A percentile compares a stretch with the other conserved stretches of the same genome.
Evolutionary conservation across 148 eudicot species (phyloP).

Genomic region (Diospyros kaki): DNA sequence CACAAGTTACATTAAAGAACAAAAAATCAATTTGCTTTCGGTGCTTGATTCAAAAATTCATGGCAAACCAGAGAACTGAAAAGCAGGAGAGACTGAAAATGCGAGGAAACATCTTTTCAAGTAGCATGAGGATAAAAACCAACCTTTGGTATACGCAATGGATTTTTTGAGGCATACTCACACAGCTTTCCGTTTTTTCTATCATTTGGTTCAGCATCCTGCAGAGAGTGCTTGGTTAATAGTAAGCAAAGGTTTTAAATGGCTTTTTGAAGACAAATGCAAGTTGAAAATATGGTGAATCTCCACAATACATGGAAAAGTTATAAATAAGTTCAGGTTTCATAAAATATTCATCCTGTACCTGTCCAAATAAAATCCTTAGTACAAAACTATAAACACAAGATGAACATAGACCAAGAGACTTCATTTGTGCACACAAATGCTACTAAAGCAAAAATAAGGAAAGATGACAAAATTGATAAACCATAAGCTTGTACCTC

Average conservation of each 20-base stretch:
- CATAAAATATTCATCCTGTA: neutral
- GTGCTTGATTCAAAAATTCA: neutral
- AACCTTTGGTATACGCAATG: conserved; percentile 84
- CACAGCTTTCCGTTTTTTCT: conserved; percentile 84
- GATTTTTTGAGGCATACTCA: conserved; percentile 78
- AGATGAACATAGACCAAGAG: neutral
- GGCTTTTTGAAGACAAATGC: neutral
- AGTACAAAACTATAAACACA: neutral
- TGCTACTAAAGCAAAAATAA: neutral
- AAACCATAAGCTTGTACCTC: neutral
- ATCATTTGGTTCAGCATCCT: conserved; percentile 87
- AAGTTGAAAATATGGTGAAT: neutral
- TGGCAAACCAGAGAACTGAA: neutral
- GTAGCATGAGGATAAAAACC: neutral
- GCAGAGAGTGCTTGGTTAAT: conserved; percentile 16
- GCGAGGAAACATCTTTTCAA: neutral
- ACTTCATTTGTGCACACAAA: neutral
- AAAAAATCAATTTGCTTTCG: neutral
- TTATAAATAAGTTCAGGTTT: neutral
- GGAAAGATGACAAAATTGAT: neutral
- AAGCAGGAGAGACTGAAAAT: neutral
- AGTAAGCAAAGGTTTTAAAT: neutral
- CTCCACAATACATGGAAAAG: neutral
- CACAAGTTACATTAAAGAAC: neutral
- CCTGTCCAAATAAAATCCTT: neutral